Base-by-base conservation (phyloP, 2,329 filamentous ascomycete genomes). In the Aspergillus sp. region DNA sequence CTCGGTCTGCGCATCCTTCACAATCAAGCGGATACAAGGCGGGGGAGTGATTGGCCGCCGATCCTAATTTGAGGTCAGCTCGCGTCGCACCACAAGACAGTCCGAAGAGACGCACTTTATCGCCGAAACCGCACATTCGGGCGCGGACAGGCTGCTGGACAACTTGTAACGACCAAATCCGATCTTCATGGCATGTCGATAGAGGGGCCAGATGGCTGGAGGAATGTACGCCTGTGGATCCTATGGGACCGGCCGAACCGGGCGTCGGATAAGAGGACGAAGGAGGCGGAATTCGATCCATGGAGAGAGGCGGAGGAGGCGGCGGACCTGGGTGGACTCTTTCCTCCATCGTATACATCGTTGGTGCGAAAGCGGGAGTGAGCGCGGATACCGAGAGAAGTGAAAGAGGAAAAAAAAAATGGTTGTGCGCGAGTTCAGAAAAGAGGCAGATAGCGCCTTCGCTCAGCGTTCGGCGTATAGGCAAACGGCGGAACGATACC, bases 101-200 rank as follows among this genome's bases (percentile, higher is more conserved):
- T 14, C 32, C 41, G 24, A 11, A 5, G 36, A 5, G 40, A 63
- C 76, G 51, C 75, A 94, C 90, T 82, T 97, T 99, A 77, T 99
- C 94, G 57, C 94, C 94, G 75, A 97, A 99, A 7, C 94, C 94
- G 76, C 94, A 99, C 94, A 97, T 97, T 56, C 94, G 89, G 60
- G 94, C 94, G 64, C 94, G 85, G 64, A 90, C 82, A 47, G 94
- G 94, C 72, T 97, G 91, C 76, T 99, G 94, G 60, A 89, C 85
- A 54, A 96, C 90, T 60, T 86, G 79, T 47, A 96, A 81, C 56
- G 85, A 88, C 71, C 72, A 78, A 41, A 72, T 72, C 26, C 74
- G 71, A 42, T 73, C 74, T 22, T 76, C 71, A 46, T 70, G 74
- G 38, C 71, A 61, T 47, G 71, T 74, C 7, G 69, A 67, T 17